Conservation (phyloP, 1,284 basidiomycete genomes). For the Rhodotorula sp. region DNA sequence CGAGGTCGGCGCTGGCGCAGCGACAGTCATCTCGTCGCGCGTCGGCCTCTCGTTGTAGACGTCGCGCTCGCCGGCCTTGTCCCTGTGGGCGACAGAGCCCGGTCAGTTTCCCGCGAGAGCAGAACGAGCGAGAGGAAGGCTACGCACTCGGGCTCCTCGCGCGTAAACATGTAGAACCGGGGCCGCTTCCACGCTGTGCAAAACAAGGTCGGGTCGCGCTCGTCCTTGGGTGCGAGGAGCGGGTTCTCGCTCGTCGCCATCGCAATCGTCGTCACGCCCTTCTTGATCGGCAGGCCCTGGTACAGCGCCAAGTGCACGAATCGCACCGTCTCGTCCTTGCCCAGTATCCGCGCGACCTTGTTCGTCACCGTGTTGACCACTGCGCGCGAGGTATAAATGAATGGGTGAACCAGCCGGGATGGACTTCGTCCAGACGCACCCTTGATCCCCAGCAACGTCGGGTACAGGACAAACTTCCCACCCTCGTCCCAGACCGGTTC, state of each 20-base stretch:
- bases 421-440: slow-evolving; percentile 57
- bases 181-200: slow-evolving; percentile 89
- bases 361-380: slow-evolving; percentile 95
- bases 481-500: slow-evolving; percentile 97
- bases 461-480: slow-evolving; percentile 89
- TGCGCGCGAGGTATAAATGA: slow-evolving; percentile 49
- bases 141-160: slow-evolving; percentile 78
- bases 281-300: slow-evolving; percentile 90
- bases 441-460: slow-evolving; percentile 92
- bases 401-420: background rate
- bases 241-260: slow-evolving; percentile 97
- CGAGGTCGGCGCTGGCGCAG: slow-evolving; percentile 65
- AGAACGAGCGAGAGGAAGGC: slow-evolving; percentile 46
- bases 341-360: slow-evolving; percentile 82
- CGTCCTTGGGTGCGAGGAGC: slow-evolving; percentile 77
- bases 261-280: slow-evolving; percentile 77
- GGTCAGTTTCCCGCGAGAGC: background rate
- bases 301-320: slow-evolving; percentile 88
- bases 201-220: slow-evolving; percentile 87
- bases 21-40: slow-evolving; percentile 91
- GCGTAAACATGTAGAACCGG: slow-evolving; percentile 96
- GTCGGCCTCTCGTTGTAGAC: slow-evolving; percentile 99
- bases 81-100: slow-evolving; percentile 56
- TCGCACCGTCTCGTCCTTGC: slow-evolving; percentile 91
- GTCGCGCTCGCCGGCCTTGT: slow-evolving; percentile 87